phyloP scores from a whole-genome alignment of 2,329 filamentous ascomycete genomes.

The Scedosporium dehoogii region DNA sequence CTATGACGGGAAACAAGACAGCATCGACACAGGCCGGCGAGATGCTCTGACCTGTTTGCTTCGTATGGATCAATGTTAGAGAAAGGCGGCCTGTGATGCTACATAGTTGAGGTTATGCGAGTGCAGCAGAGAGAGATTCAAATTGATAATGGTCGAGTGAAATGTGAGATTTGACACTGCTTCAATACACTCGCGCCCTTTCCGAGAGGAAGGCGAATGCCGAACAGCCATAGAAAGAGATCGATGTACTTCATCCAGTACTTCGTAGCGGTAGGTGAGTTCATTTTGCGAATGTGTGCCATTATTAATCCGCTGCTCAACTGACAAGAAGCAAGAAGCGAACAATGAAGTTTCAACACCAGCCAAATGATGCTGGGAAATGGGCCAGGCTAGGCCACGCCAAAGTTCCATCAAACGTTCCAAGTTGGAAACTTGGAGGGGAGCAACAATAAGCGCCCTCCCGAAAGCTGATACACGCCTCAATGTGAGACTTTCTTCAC shows the following conservation, averaged over 20 bases:
- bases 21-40: too few relatives aligned
- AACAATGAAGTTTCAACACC: too few relatives aligned
- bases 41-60: too few relatives aligned
- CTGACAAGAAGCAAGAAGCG: too few relatives aligned
- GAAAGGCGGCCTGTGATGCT: too few relatives aligned
- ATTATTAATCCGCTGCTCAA: neutral
- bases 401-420: neutral
- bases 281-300: neutral
- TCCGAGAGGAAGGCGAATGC: neutral
- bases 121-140: too few relatives aligned
- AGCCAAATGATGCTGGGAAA: neutral
- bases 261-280: neutral
- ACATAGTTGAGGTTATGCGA: too few relatives aligned
- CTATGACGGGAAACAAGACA: too few relatives aligned
- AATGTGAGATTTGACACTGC: neutral
- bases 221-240: neutral
- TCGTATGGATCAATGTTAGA: too few relatives aligned
- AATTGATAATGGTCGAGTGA: neutral
- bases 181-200: neutral
- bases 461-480: neutral
- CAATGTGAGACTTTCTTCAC: neutral
- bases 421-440: neutral
- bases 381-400: neutral
- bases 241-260: neutral
- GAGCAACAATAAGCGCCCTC: neutral